These are phyloP conservation scores for Heliocybe sulcata DNA, from an alignment of 1,284 basidiomycete genomes.

Conservation along the genomic window DNA sequence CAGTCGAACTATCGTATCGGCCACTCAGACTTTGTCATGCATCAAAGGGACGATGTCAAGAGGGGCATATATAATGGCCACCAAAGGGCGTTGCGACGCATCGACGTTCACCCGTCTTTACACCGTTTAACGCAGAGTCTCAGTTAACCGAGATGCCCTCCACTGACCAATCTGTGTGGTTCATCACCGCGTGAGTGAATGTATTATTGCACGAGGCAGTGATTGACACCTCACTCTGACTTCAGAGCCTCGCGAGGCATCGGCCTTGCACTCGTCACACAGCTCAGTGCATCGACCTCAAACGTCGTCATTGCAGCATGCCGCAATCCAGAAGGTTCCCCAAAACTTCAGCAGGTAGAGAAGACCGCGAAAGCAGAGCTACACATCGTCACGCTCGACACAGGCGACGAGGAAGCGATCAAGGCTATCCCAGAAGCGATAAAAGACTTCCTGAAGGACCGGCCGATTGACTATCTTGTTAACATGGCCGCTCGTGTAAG, in stretches of 20 bases:
- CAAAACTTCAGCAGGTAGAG: constrained; percentile 10
- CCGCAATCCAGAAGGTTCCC: constrained; percentile 16
- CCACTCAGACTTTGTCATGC: neutral
- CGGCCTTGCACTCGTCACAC: constrained; percentile 19
- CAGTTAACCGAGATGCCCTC: neutral
- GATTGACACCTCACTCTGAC: neutral
- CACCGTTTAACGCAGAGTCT: neutral
- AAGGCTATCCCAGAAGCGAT: constrained; percentile 13
- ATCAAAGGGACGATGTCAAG: neutral
- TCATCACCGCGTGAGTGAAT: constrained; percentile 5
- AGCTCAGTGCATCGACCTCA: constrained; percentile 13
- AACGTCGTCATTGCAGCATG: constrained; percentile 22
- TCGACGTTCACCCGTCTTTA: neutral
- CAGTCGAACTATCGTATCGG: neutral
- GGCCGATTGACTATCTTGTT: constrained; percentile 21
- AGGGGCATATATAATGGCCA: neutral
- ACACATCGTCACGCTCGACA: constrained; percentile 20
- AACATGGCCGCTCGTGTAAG: constrained; percentile 23
- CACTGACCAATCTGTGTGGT: constrained; percentile 1
- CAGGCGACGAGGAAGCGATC: constrained; percentile 17
- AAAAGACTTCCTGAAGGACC: constrained; percentile 12
- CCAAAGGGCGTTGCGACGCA: neutral
- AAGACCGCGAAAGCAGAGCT: constrained; percentile 10
- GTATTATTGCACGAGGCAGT: neutral
- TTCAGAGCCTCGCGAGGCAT: constrained; percentile 21